Evolutionary conservation across 2,329 filamentous ascomycete genomes (phyloP), one percentile per base, ranked within the genome.

Genomic region (Rhytidhysteron rufulum): DNA sequence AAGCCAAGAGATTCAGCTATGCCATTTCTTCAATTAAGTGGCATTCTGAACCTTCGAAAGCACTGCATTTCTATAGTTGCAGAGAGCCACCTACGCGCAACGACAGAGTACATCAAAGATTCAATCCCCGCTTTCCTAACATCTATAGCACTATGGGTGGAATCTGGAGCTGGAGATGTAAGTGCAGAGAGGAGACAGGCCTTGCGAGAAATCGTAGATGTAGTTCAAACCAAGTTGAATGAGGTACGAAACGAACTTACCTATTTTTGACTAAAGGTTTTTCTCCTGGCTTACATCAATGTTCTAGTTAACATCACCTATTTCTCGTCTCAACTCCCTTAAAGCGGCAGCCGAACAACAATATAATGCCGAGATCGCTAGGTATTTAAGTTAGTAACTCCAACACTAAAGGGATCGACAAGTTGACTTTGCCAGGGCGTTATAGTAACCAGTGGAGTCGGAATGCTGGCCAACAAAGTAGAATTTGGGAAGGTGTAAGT

Each of bases 31-130:
- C 15, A 51, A 0, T 50, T 73, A 4, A 73, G 70, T 36, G 71
- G 71, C 0, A 70, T 75, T 30, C 11, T 71, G 0, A 48, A 52
- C 3, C 41, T 74, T 0, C 63, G 72, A 2, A 60, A 57, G 34
- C 60, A 74, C 43, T 75, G 72, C 53, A 65, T 73, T 35, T 60
- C 65, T 2, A 65, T 75, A 5, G 67, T 75, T 2, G 68, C 67
- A 4, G 56, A 71, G 2, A 68, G 62, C 31, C 71, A 71, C 44
- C 58, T 65, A 18, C 57, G 54, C 2, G 54, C 57, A 4, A 66
- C 65, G 0, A 60, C 18, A 5, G 49, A 52, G 5, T 74, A 69
- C 38, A 67, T 75, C 36, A 46, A 54, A 2, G 53, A 70, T 19
- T 54, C 69, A 11, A 65, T 75, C 10, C 67, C 69, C 1, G 63